Evolutionary conservation across 148 eudicot genomes (phyloP).

Genomic region (Rhododendron ovatum): DNA sequence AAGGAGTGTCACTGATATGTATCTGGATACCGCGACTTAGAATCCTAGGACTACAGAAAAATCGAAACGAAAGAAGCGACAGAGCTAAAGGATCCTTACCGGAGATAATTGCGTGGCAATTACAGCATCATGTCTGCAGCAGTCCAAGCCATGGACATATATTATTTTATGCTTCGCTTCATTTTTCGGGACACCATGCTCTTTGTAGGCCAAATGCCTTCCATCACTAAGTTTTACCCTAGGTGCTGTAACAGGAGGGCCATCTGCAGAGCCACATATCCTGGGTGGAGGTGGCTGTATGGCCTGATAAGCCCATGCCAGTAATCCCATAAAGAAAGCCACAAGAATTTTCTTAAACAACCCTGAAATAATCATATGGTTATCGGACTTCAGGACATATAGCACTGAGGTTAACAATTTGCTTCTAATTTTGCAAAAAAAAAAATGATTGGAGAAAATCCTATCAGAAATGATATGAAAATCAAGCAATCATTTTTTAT

Average conservation of each 20-base stretch:
- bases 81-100: constrained; percentile 30
- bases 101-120: constrained; percentile 48
- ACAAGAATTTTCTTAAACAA: constrained; percentile 49
- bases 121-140: constrained; percentile 52
- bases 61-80: neutral
- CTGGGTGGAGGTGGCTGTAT: constrained; percentile 57
- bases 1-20: neutral
- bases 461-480: neutral
- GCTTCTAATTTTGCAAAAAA: neutral
- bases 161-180: constrained; percentile 59
- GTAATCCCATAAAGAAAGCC: constrained; percentile 45
- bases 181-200: constrained; percentile 62
- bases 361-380: constrained; percentile 36
- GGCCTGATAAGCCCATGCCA: constrained; percentile 73
- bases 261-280: constrained; percentile 67
- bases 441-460: neutral
- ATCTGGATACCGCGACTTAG: neutral
- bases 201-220: constrained; percentile 79
- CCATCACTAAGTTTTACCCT: constrained; percentile 79
- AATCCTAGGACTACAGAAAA: neutral
- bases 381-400: neutral
- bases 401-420: neutral
- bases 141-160: constrained; percentile 64
- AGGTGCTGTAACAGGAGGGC: constrained; percentile 70
- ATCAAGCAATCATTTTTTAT: neutral